Evolutionary conservation across 2,329 filamentous ascomycete species (phyloP).

Genomic region (Thelonectria olida): DNA sequence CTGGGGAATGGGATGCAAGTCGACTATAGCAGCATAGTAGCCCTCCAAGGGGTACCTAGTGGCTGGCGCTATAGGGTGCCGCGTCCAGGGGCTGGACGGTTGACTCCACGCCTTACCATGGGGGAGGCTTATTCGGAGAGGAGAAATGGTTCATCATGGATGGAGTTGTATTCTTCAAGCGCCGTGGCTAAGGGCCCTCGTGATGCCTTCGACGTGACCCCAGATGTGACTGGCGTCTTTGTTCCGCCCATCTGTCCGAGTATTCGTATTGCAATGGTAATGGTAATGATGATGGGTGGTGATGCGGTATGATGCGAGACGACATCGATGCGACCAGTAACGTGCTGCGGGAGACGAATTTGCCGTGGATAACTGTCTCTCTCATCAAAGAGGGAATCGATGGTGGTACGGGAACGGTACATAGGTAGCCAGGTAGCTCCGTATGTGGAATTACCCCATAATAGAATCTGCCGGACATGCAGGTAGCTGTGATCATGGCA

Average conservation of each 20-base stretch:
- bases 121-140: neutral
- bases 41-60: neutral
- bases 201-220: neutral
- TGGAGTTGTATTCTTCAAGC: neutral
- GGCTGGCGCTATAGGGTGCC: neutral
- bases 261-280: no score
- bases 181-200: conserved; percentile 5
- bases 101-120: neutral
- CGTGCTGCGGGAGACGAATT: no score
- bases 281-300: neutral
- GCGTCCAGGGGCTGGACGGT: neutral
- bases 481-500: conserved; percentile 1
- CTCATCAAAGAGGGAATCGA: neutral
- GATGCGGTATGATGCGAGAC: neutral
- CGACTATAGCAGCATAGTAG: neutral
- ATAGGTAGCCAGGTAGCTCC: neutral
- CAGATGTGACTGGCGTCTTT: no score
- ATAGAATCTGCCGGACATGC: conserved; percentile 14
- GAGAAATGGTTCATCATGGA: neutral
- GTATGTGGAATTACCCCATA: conserved; percentile 10
- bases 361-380: neutral
- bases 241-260: neutral
- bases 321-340: neutral
- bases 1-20: conserved; percentile 1
- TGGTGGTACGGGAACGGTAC: neutral